Evolutionary conservation across 805 yeast genomes (phyloP).

Genomic region (Lachancea sp.): DNA sequence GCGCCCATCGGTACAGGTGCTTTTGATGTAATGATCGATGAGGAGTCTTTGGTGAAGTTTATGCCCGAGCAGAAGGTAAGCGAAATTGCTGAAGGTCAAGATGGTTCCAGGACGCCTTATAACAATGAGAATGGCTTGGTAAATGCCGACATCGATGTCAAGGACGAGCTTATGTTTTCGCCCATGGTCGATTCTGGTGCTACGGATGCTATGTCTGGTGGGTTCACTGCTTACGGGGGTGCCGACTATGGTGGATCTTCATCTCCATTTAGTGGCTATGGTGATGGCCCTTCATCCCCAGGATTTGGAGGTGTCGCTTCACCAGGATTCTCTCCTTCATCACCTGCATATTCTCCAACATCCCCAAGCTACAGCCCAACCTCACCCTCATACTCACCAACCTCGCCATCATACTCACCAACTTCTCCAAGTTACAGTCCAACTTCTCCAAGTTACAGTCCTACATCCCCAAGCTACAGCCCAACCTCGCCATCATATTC

Average conservation of each 20-base stretch:
- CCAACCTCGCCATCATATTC: slow-evolving; percentile 57
- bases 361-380: slow-evolving; percentile 76
- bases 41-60: slow-evolving; percentile 60
- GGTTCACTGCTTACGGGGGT: slow-evolving; percentile 86
- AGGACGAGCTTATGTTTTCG: slow-evolving; percentile 80
- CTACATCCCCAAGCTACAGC: slow-evolving; percentile 48
- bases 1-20: slow-evolving; percentile 99
- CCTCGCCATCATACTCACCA: slow-evolving; percentile 60
- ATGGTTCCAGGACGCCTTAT: slow-evolving; percentile 91
- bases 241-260: slow-evolving; percentile 56
- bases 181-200: slow-evolving; percentile 87
- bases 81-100: slow-evolving; percentile 41
- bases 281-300: slow-evolving; percentile 56
- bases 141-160: slow-evolving; percentile 55
- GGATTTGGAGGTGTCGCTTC: slow-evolving; percentile 49
- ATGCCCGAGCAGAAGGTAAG: slow-evolving; percentile 39
- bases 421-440: slow-evolving; percentile 61
- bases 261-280: slow-evolving; percentile 45
- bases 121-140: slow-evolving; percentile 55
- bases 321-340: slow-evolving; percentile 68
- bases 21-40: slow-evolving; percentile 92
- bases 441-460: slow-evolving; percentile 64
- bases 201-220: slow-evolving; percentile 67
- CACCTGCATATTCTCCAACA: slow-evolving; percentile 76
- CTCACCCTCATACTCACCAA: slow-evolving; percentile 55